Evolutionary conservation across 164 flowering plant species (phyloP).

Genomic region (Macadamia integrifolia): DNA sequence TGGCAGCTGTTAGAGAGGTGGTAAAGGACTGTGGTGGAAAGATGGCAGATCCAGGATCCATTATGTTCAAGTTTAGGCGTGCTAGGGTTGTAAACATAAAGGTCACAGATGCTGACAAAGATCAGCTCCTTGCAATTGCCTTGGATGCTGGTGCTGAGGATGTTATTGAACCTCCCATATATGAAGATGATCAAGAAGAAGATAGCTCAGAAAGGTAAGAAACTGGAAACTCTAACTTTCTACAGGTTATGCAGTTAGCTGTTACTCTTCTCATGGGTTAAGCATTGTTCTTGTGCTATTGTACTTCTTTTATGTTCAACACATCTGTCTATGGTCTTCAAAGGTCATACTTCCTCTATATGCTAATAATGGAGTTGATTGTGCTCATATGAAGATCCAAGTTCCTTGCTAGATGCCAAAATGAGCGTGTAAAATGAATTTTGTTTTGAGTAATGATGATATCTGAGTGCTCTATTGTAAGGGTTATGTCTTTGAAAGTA

Average conservation of each 20-base stretch:
- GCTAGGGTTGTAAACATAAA: slow-evolving; percentile 77
- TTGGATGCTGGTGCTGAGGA: slow-evolving; percentile 97
- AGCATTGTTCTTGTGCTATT: too few relatives aligned
- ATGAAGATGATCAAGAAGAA: slow-evolving; percentile 76
- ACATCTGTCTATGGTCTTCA: too few relatives aligned
- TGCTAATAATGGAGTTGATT: too few relatives aligned
- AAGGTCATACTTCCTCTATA: too few relatives aligned
- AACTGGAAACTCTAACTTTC: too few relatives aligned
- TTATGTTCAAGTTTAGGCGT: slow-evolving; percentile 84
- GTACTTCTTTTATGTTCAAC: too few relatives aligned
- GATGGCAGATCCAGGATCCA: slow-evolving; percentile 98
- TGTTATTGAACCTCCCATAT: slow-evolving; percentile 73
- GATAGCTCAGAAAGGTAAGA: slow-evolving; percentile 64
- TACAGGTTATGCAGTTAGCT: background rate
- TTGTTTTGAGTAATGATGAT: background rate
- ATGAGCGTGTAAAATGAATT: background rate
- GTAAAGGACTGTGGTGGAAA: slow-evolving; percentile 91
- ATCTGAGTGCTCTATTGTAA: background rate
- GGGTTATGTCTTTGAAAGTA: too few relatives aligned
- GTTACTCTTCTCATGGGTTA: background rate
- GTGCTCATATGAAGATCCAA: too few relatives aligned
- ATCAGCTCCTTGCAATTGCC: slow-evolving; percentile 73
- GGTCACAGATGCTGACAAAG: slow-evolving; percentile 71
- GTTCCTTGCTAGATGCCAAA: background rate
- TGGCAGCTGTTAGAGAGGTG: slow-evolving; percentile 74